Base-by-base conservation (phyloP, 768 basidiomycete species). In the Auricularia auricula-judae region DNA sequence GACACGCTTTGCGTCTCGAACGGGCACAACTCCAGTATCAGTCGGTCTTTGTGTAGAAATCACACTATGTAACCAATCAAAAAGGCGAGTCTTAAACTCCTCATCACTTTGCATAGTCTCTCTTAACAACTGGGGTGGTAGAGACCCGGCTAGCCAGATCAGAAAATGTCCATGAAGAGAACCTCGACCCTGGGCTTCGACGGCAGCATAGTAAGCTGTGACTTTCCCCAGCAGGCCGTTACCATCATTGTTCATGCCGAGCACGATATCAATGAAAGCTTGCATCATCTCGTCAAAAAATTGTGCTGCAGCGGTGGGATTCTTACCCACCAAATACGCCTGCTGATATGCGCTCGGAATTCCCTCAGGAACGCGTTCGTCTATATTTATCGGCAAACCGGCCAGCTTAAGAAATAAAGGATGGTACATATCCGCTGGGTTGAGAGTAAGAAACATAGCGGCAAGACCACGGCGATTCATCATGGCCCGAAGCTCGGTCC, bases 121-220 rank as follows among this genome's bases (percentile, higher is more conserved):
- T 36, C 63, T 54, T 36, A 64, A 21, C 14, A 33, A 54, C 60
- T 64, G 63, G 12, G 63, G 63, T 16, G 43, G 36, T 16, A 53
- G 63, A 35, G 61, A n/a, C 5, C 63, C 63, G n/a, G 47, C 53
- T 8, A 64, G 53, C 63, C 63, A 64, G 35, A 64, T 34, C 5
- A 64, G 36, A 16, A 64, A 14, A 36, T 64, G 63, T 14, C n/a
- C 12, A 21, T 64, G 63, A 14, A 64, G 54, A 12, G 54, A 61
- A 3, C 63, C 63, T 18, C 53, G 47, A 5, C 63, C 63, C n/a
- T 64, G 63, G 12, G 63, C 36, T 51, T 64, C 63, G 36, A 64
- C 63, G 4, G 36, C 23, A 8, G 54, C 63, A 42, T 64, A 64
- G 36, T 64, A 64, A 7, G 43, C 63, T 1, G 29, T 4, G 47